Base-by-base conservation (phyloP, 805 yeast species). In the Ascoidea rubescens region DNA sequence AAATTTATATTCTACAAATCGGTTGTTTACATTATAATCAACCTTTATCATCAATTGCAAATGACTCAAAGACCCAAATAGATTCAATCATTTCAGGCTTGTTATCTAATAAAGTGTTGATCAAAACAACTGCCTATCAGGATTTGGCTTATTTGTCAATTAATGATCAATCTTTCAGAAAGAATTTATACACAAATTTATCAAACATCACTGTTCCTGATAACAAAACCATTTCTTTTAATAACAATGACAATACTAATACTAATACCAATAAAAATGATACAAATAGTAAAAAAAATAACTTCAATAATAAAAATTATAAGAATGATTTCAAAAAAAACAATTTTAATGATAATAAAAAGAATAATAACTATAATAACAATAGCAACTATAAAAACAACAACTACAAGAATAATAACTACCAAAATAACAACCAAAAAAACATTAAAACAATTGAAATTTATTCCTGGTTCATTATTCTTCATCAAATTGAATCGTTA, bases 11-110 rank as follows among this genome's bases (percentile, higher is more conserved):
- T 21, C 28, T 21, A 21, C 28, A 37, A 12, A 74, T 83, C 56
- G 91, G 93, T 1, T 84, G 91, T 62, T 61, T 85, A 50, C 83
- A 81, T 58, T 80, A 82, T 49, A 79, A 77, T 17, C 77, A 76
- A 53, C 78, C 87, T 17, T 71, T 85, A 6, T 76, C 83, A 48
- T 64, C 77, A 10, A 74, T 78, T 32, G 73, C 84, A 14, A 67
- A 81, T 0, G 80, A 78, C 50, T 73, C 84, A 14, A 67, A 81
- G 0, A 80, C 78, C 50, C 89, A 87, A 5, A 68, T 81, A 49
- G 77, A 74, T 50, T 81, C 89, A 1, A 65, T 85, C 45, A 62
- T 84, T 10, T 71, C 81, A 3, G 91, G 91, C 0, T 69, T 85
- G 55, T 72, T 74, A 50, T 80, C 81, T 43, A 62, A 65, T 33